Conservation (phyloP, 2,329 filamentous ascomycete genomes). For the Colletotrichum australisinense region DNA sequence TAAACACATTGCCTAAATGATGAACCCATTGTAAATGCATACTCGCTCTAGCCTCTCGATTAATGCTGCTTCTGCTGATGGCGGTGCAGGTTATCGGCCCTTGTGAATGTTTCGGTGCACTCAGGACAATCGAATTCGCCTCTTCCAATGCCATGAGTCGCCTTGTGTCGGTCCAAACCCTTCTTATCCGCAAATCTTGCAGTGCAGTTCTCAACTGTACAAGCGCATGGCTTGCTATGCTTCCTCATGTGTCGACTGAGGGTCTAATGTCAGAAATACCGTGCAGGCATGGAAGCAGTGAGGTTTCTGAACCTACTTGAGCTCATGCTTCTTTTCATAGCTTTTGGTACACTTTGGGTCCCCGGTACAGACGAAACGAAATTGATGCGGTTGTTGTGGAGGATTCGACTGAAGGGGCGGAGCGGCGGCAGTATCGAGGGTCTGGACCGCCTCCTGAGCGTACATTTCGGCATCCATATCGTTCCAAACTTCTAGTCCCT, state of each 20-base stretch:
- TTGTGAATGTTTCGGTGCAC: background rate
- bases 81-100: background rate
- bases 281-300: background rate
- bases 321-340: background rate
- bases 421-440: background rate
- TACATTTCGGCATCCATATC: background rate
- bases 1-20: background rate
- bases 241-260: background rate
- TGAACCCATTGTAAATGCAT: background rate
- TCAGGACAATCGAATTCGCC: background rate
- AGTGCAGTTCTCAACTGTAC: background rate
- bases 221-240: background rate
- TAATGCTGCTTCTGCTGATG: background rate
- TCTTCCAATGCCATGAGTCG: background rate
- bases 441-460: background rate
- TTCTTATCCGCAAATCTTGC: background rate
- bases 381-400: background rate
- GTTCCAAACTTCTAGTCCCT: background rate
- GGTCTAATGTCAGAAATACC: background rate
- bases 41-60: background rate
- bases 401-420: background rate
- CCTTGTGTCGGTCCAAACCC: background rate
- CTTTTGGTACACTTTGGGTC: background rate
- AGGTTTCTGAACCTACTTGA: background rate
- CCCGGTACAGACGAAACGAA: background rate